A percentile compares a stretch with the other conserved stretches of the same genome.
Evolutionary conservation across 495 filamentous ascomycete genomes (phyloP).

Genomic region (Parachaetomium inaequale): DNA sequence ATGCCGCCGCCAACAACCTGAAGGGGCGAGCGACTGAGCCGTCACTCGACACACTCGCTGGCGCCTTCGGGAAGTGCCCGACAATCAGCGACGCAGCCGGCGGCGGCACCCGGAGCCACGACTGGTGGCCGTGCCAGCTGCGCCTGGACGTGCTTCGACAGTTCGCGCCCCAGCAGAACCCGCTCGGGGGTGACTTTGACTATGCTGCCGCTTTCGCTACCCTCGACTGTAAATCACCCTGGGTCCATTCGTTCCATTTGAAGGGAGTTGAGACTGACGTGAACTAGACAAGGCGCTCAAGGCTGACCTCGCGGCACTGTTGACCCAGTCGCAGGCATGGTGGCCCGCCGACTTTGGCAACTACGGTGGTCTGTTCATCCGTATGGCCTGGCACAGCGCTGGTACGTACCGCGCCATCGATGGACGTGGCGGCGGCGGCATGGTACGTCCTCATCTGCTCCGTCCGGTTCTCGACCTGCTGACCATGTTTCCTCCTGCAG

Average conservation of each 20-base stretch:
- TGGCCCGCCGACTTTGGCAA: conserved; percentile 77
- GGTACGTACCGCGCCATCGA: conserved; percentile 70
- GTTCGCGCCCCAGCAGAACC: conserved; percentile 58
- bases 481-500: too few relatives aligned
- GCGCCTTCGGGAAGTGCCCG: too few relatives aligned
- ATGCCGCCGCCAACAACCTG: too few relatives aligned
- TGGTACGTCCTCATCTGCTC: too few relatives aligned
- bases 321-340: conserved; percentile 73
- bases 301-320: conserved; percentile 61
- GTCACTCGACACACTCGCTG: too few relatives aligned
- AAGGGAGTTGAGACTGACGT: too few relatives aligned
- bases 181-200: conserved; percentile 57
- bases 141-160: conserved; percentile 69
- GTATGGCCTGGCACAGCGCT: conserved; percentile 74
- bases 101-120: conserved; percentile 56
- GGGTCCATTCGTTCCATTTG: too few relatives aligned
- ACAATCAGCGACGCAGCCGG: conserved; percentile 61
- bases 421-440: conserved; percentile 67
- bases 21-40: too few relatives aligned
- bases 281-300: conserved; percentile 65
- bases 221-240: too few relatives aligned
- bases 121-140: conserved; percentile 69
- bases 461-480: too few relatives aligned
- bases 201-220: conserved; percentile 68
- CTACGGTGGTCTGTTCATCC: conserved; percentile 72